Evolutionary conservation across 108 stramenopile genomes (phyloP), one percentile per base, ranked within the genome.

Genomic region (Parmales sp.): DNA sequence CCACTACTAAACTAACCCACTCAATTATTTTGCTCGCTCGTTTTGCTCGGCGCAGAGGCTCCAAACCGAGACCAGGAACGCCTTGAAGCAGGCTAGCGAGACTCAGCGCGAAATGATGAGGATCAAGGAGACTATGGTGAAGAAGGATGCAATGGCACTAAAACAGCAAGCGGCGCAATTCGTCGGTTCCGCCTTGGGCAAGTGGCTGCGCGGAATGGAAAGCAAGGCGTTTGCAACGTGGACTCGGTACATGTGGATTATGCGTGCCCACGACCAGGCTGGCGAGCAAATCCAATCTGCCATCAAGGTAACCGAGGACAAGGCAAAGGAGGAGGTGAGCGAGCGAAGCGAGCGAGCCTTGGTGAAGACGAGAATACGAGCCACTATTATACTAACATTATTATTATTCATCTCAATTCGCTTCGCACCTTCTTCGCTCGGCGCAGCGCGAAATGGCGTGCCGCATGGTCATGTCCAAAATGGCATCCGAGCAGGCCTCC

Each of bases 321-420:
- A 29, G 54, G 36, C 36, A 34, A 60, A 60, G 54, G 54, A 60
- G 54, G 54, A 60, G 54, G n/a, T n/a, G n/a, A n/a, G n/a, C n/a
- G n/a, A n/a, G n/a, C n/a, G n/a, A n/a, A n/a, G n/a, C n/a, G n/a
- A n/a, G n/a, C n/a, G n/a, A n/a, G n/a, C n/a, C n/a, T n/a, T n/a
- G n/a, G n/a, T n/a, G n/a, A n/a, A n/a, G n/a, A n/a, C n/a, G n/a
- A n/a, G n/a, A n/a, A n/a, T n/a, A n/a, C n/a, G n/a, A n/a, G n/a
- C n/a, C n/a, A n/a, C n/a, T n/a, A n/a, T n/a, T n/a, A n/a, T n/a
- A n/a, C n/a, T n/a, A n/a, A n/a, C n/a, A n/a, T n/a, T n/a, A n/a
- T n/a, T n/a, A n/a, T n/a, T n/a, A n/a, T n/a, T n/a, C n/a, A n/a
- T n/a, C n/a, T n/a, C n/a, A n/a, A n/a, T n/a, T n/a, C n/a, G n/a